A percentile compares a stretch with the other conserved stretches of the same genome.
Conservation (phyloP, 139 green algal genomes). For the Coelastrella sp. region DNA sequence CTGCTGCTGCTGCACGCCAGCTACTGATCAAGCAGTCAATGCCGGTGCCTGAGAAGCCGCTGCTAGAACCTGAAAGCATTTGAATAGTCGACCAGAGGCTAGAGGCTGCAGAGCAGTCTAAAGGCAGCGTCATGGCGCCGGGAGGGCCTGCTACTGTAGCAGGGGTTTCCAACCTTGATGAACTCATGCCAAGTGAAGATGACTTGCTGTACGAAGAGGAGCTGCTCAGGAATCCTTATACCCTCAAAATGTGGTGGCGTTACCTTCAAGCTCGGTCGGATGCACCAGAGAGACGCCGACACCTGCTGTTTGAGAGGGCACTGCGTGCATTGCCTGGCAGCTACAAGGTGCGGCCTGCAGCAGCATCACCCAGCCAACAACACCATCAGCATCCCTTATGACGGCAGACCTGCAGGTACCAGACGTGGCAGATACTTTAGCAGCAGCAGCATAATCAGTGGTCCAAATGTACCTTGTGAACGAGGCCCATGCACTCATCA, state of each 20-base stretch:
- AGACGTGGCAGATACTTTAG: too few species aligned
- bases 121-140: not conserved
- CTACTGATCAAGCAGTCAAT: not conserved
- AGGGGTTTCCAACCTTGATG: conserved; percentile 12
- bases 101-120: not conserved
- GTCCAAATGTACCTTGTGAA: too few species aligned
- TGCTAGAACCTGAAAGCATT: not conserved
- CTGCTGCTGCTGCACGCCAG: not conserved
- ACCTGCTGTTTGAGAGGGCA: conserved; percentile 94
- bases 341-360: conserved; percentile 85
- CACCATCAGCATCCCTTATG: too few species aligned
- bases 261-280: conserved; percentile 90
- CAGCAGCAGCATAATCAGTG: not conserved
- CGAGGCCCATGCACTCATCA: too few species aligned
- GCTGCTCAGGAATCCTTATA: conserved; percentile 94
- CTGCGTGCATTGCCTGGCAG: conserved; percentile 90
- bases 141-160: not conserved
- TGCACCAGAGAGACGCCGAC: conserved; percentile 72
- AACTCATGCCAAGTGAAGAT: conserved; percentile 87
- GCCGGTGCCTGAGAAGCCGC: not conserved
- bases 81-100: not conserved
- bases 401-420: too few species aligned
- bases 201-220: conserved; percentile 98
- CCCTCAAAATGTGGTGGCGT: conserved; percentile 90
- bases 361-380: not conserved